phyloP scores from a whole-genome alignment of 306 rosid genomes.

The Prunus mongolica region DNA sequence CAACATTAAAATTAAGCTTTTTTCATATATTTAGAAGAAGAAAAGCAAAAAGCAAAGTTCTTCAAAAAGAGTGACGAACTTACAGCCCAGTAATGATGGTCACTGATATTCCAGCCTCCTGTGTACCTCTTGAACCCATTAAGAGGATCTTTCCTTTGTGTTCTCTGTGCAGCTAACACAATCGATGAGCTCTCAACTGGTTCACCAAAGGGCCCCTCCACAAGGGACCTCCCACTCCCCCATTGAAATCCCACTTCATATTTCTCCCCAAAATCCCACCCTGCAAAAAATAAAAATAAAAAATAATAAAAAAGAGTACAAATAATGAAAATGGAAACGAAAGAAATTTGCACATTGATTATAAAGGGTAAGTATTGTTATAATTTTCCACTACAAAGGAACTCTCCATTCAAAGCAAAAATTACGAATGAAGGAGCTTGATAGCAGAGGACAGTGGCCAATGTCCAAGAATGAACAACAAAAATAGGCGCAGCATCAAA shows the following conservation, averaged over 20 bases:
- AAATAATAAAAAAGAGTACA: not conserved
- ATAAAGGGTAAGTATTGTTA: too few relatives aligned
- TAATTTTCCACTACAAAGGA: too few relatives aligned
- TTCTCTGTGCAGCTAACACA: slow-evolving; percentile 42
- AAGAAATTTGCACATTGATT: not conserved
- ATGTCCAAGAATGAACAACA: not conserved
- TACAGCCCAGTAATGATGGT: slow-evolving; percentile 64
- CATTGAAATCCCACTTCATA: slow-evolving; percentile 11
- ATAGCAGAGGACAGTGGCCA: not conserved
- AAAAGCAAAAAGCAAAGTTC: not conserved
- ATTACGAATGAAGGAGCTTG: not conserved
- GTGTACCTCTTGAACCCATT: slow-evolving; percentile 40
- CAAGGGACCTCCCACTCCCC: slow-evolving; percentile 25
- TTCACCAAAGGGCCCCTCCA: slow-evolving; percentile 36
- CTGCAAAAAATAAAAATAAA: slow-evolving; percentile 6
- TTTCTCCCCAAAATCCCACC: slow-evolving; percentile 25
- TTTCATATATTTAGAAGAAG: not conserved
- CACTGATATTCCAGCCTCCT: slow-evolving; percentile 51
- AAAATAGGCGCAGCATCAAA: not conserved
- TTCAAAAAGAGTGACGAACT: not conserved
- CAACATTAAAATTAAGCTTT: not conserved
- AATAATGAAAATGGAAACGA: not conserved
- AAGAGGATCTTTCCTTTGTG: slow-evolving; percentile 50
- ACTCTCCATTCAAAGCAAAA: not conserved
- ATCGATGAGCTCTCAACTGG: slow-evolving; percentile 33